phyloP scores from a whole-genome alignment of 129 eudicot genomes.

The Lactuca sativa region DNA sequence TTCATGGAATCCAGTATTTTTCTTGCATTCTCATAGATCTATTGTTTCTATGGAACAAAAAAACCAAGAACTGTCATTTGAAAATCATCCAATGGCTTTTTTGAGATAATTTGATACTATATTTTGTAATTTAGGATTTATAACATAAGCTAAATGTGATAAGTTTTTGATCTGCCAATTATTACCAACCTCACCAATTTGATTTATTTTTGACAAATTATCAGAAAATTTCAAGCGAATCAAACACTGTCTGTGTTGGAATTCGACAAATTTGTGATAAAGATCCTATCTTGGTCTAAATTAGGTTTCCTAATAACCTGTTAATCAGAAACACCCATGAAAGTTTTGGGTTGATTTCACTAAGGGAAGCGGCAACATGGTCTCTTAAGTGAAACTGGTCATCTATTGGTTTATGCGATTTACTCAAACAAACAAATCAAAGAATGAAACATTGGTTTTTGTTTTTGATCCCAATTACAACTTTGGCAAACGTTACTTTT shows the following conservation, averaged over 20 bases:
- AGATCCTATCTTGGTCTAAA: background rate
- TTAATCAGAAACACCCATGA: background rate
- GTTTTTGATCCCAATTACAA: too few relatives aligned
- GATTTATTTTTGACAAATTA: background rate
- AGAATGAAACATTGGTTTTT: too few relatives aligned
- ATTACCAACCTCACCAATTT: background rate
- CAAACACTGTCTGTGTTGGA: background rate
- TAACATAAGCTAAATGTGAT: background rate
- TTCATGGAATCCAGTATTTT: background rate
- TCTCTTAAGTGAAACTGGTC: too few relatives aligned
- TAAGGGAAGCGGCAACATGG: background rate
- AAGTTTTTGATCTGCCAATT: background rate
- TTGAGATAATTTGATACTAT: slow-evolving; percentile 10
- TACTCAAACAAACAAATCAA: too few relatives aligned
- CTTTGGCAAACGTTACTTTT: too few relatives aligned
- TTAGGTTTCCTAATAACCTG: background rate
- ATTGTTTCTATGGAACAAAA: background rate
- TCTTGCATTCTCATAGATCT: background rate
- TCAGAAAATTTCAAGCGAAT: background rate
- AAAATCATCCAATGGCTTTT: background rate
- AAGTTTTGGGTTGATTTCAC: background rate
- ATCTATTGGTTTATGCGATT: too few relatives aligned
- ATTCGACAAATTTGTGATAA: background rate
- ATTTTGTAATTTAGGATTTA: slow-evolving; percentile 10
- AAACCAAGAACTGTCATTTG: slow-evolving; percentile 1